Percentiles rank a stretch among this genome's conserved stretches.
These are phyloP conservation scores for Lathyrus sativus DNA, from an alignment of 306 rosid genomes.

Conservation along the genomic window DNA sequence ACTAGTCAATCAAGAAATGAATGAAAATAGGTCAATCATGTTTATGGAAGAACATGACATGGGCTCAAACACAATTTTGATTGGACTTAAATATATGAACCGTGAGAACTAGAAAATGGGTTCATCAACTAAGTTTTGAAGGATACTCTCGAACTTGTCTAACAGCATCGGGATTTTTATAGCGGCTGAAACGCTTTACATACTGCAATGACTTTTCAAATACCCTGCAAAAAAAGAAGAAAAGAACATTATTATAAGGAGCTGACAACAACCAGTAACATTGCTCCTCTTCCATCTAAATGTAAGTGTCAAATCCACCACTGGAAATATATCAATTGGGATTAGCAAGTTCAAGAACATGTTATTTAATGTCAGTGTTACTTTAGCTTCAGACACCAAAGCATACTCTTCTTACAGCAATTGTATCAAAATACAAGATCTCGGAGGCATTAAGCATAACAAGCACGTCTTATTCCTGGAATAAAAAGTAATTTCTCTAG, in stretches of 20 bases:
- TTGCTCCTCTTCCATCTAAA: slow-evolving; percentile 26
- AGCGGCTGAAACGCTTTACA: slow-evolving; percentile 97
- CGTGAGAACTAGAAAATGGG: slow-evolving; percentile 4
- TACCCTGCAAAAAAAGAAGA: slow-evolving; percentile 53
- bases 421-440: slow-evolving; percentile 26
- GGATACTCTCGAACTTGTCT: slow-evolving; percentile 99
- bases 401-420: slow-evolving; percentile 9
- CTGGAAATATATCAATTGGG: neutral
- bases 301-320: slow-evolving; percentile 27
- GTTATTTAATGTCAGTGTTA: neutral
- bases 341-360: slow-evolving; percentile 5
- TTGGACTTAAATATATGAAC: slow-evolving; percentile 1
- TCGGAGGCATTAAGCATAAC: slow-evolving; percentile 20
- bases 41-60: slow-evolving; percentile 6
- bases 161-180: slow-evolving; percentile 95
- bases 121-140: slow-evolving; percentile 33
- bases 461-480: neutral
- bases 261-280: neutral
- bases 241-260: neutral
- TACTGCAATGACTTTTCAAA: slow-evolving; percentile 96
- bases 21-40: slow-evolving; percentile 23
- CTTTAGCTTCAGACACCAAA: neutral
- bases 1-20: neutral
- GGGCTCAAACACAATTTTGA: slow-evolving; percentile 9
- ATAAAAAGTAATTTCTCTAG: neutral